Evolutionary conservation across 2,329 filamentous ascomycete genomes (phyloP), one percentile per base, ranked within the genome.

Genomic region (Alternaria dauci): DNA sequence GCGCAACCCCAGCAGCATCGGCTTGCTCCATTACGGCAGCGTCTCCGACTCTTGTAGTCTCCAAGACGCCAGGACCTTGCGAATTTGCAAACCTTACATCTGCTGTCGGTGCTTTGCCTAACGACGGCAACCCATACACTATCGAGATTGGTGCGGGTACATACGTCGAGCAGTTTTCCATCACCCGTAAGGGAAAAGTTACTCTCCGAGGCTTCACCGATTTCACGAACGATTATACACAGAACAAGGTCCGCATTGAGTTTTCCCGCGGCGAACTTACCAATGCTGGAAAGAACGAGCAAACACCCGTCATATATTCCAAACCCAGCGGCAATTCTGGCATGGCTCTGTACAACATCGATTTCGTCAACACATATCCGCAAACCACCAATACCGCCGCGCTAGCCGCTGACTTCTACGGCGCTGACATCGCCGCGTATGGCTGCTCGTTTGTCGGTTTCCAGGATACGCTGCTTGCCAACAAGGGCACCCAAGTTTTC

Each of bases 401-500:
- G 8, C 28, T 70, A 32, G 85, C 85, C 3, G 65, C 87, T 7
- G 81, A 81, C 39, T 83, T 85, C 11, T 82, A 84, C 48, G 82
- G 76, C 12, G 77, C 72, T 25, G 72, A 82, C 26, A 83, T 86
- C 74, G 84, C 83, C 23, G 87, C 85, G 72, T 87, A 87, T 66
- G 85, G 79, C 28, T 84, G 83, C 59, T 78, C 81, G 38, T 79
- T 88, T 55, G 79, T 80, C 43, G 85, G 85, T 11, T 84, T 83
- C 65, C 85, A 88, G 72, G 86, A 87, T 67, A 86, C 85, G 1
- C 41, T 76, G 12, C 62, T 73, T 5, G 70, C 71, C 25, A 73
- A 75, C 66, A 80, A 79, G 65, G 86, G 86, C 62, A 78, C 82
- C 61, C 81, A 87, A 66, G 73, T 87, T 23, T 88, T 86, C 69